phyloP scores from a whole-genome alignment of 1,284 basidiomycete genomes.

The Pyrrhoderma noxium region DNA sequence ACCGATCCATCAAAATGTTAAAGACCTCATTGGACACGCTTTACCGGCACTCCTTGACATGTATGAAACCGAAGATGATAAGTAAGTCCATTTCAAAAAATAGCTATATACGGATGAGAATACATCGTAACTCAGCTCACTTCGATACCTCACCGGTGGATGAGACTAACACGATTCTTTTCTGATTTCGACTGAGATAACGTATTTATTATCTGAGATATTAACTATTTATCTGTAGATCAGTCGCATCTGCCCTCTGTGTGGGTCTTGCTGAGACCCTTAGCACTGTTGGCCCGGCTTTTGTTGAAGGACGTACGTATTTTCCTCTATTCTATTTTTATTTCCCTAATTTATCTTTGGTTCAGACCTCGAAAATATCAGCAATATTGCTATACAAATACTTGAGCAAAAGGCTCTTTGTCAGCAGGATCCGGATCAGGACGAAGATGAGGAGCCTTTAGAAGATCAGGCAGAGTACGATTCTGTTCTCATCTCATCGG shows the following conservation, averaged over 20 bases:
- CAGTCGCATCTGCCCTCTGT: conserved; percentile 82
- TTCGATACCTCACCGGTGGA: conserved; percentile 56
- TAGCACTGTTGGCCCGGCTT: conserved; percentile 83
- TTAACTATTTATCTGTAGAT: conserved; percentile 41
- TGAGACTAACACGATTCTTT: conserved; percentile 45
- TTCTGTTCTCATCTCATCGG: conserved; percentile 89
- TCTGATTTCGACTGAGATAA: conserved; percentile 26
- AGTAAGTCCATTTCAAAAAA: conserved; percentile 54
- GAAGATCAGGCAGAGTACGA: conserved; percentile 95
- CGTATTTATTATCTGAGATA: not conserved
- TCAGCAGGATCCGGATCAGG: conserved; percentile 94
- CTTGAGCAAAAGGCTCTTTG: conserved; percentile 91
- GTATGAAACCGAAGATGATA: conserved; percentile 95
- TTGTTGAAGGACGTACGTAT: conserved; percentile 64
- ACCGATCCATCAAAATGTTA: conserved; percentile 72
- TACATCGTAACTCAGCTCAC: conserved; percentile 76
- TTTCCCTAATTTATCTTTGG: conserved; percentile 16
- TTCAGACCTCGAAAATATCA: conserved; percentile 74
- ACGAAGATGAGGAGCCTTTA: conserved; percentile 73
- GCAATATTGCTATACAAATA: conserved; percentile 73
- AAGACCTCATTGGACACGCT: conserved; percentile 74
- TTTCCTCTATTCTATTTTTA: not conserved
- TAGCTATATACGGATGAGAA: conserved; percentile 45
- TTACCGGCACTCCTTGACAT: conserved; percentile 78
- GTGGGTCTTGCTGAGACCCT: conserved; percentile 85